These are phyloP conservation scores for Mycena alexandri DNA, from an alignment of 768 basidiomycete species.

Conservation along the genomic window DNA sequence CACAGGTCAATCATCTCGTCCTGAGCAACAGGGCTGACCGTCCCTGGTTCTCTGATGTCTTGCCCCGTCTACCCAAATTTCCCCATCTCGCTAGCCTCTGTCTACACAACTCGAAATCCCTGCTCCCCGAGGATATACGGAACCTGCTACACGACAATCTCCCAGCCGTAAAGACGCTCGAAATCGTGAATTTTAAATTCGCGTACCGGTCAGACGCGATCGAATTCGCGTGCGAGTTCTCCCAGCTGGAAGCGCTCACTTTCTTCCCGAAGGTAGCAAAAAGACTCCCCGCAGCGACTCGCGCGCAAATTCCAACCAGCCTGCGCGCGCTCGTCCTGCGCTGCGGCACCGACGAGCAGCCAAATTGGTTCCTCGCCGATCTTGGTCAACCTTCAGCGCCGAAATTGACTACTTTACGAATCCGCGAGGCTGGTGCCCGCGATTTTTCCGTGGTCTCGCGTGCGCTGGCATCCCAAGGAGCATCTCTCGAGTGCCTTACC, in stretches of 20 bases:
- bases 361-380: conserved; percentile 17
- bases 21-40: background rate
- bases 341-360: background rate
- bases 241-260: background rate
- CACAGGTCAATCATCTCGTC: background rate
- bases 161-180: background rate
- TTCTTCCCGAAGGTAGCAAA: conserved; percentile 3
- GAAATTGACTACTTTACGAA: background rate
- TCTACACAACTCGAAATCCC: conserved; percentile 6
- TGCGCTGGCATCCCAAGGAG: background rate
- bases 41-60: conserved; percentile 1
- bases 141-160: background rate
- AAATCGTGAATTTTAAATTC: conserved; percentile 13
- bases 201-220: background rate
- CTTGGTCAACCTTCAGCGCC: background rate
- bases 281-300: background rate
- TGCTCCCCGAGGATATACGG: background rate
- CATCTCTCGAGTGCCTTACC: background rate
- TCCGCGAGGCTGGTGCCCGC: conserved; percentile 5
- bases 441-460: background rate
- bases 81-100: conserved; percentile 1
- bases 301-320: background rate
- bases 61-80: background rate
- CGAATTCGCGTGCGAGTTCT: conserved; percentile 13
- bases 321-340: background rate